Evolutionary conservation across 2,329 filamentous ascomycete species (phyloP), one percentile per base, ranked within the genome.

Genomic region (Acarospora socialis): DNA sequence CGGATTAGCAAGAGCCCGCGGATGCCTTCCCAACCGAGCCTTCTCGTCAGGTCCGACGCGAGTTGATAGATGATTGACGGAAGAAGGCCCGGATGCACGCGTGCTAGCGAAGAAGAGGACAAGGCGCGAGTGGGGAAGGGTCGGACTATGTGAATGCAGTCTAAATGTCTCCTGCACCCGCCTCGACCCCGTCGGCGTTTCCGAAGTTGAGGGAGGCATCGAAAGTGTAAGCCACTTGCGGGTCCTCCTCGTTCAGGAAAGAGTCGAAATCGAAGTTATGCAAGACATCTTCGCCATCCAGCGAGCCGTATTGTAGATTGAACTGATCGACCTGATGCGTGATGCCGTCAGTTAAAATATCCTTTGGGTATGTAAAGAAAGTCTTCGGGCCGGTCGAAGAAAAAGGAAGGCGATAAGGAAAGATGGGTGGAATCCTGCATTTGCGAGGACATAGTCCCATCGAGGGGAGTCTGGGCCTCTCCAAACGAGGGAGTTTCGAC

Each of bases 181-280:
- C 31, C 30, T 40, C 33, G 31, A 36, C 33, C 9, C 30, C 22
- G 21, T 30, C 36, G 28, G 9, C 8, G 8, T 25, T 25, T 5
- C 23, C 23, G 23, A 13, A 25, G 12, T 12, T 13, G 12, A 25
- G 8, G 5, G 5, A n/a, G 18, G 19, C 14, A 22, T 18, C 19
- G 30, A 34, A 28, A 6, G 30, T 24, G 16, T 35, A 35, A 20
- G 35, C 17, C 13, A 30, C 7, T n/a, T n/a, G n/a, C n/a, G n/a
- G n/a, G 22, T 60, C 59, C 23, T 38, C 46, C 5, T 55, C 70
- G 45, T 75, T 71, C 32, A 77, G 57, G 57, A 77, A 77, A 10
- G 66, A 70, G 47, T 77, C 73, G 49, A 77, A 77, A 51, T 77
- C 71, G 49, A 77, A 77, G 43, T 59, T 62, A 46, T 65, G 61